These are phyloP conservation scores for Solanum sejunctum DNA, from an alignment of 257 asterid genomes.

Conservation along the genomic window DNA sequence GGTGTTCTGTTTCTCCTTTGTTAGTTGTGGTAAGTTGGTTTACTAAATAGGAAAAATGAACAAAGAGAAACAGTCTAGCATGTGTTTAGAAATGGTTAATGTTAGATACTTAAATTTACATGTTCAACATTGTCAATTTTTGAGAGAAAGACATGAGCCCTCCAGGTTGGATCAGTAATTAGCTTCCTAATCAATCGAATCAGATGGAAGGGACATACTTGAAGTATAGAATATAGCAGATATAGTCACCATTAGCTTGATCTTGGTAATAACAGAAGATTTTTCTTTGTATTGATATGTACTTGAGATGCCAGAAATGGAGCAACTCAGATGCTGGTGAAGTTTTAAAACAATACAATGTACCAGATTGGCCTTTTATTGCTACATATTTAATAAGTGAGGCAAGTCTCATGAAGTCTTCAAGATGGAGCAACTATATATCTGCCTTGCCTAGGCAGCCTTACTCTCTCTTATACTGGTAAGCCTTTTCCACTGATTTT, in stretches of 20 bases:
- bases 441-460: conserved; percentile 95
- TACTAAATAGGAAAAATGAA: not conserved
- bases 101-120: not conserved
- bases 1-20: not conserved
- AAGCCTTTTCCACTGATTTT: conserved; percentile 10
- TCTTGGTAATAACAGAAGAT: not conserved
- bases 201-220: not conserved
- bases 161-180: not conserved
- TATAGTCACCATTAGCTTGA: not conserved
- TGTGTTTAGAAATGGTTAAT: not conserved
- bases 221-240: not conserved
- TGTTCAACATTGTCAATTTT: not conserved
- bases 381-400: conserved; percentile 89
- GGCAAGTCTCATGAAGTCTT: conserved; percentile 52
- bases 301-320: conserved; percentile 53
- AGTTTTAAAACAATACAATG: conserved; percentile 47
- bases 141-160: not conserved
- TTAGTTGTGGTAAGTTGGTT: not conserved
- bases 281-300: conserved; percentile 2
- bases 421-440: conserved; percentile 87
- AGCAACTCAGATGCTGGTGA: conserved; percentile 61
- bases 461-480: conserved; percentile 92
- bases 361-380: conserved; percentile 93
- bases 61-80: not conserved
- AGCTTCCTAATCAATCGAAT: not conserved